Base-by-base conservation (phyloP, 2,329 filamentous ascomycete species). In the Tolypocladium paradoxum region DNA sequence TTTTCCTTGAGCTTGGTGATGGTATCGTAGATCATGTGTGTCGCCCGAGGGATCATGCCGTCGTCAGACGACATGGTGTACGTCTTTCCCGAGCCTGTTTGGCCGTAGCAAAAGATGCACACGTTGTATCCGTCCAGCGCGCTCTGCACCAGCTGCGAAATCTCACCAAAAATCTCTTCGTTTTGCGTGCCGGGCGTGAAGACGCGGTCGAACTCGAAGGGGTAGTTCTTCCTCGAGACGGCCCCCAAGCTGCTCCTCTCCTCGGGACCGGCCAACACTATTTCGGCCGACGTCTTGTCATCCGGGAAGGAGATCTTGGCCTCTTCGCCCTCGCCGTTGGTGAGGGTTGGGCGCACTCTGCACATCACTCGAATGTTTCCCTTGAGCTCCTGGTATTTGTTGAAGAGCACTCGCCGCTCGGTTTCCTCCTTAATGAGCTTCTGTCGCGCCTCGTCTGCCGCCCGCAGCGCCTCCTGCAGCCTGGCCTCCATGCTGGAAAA, bases 321-420 rank as follows among this genome's bases (percentile, higher is more conserved):
- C 14, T 82, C 76, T 27, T 83, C 77, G 7, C 84, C 83, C 54
- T 87, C 84, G 0, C 73, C 68, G 0, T 68, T 61, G 27, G 75
- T 75, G 24, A 87, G 74, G 0, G 85, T 75, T 1, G 93, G 93
- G 40, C 95, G 85, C 31, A 97, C 92, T 66, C 93, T 84, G 65
- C 92, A 97, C 82, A 99, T 99, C 59, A 99, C 93, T 22, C 93
- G 87, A 63, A 99, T 99, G 65, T 99, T 99, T 62, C 93, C 93
- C 69, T 96, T 96, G 55, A 99, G 81, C 65, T 99, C 93, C 67
- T 99, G 90, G 48, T 99, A 92, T 68, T 95, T 93, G 70, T 97
- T 97, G 74, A 97, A 96, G 0, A 99, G 79, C 61, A 95, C 92
- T 24, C 93, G 82, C 16, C 93, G 83, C 50, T 96, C 76, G 0